Conservation (phyloP, 805 yeast species). For the Yamadazyma paraphyllophila region DNA sequence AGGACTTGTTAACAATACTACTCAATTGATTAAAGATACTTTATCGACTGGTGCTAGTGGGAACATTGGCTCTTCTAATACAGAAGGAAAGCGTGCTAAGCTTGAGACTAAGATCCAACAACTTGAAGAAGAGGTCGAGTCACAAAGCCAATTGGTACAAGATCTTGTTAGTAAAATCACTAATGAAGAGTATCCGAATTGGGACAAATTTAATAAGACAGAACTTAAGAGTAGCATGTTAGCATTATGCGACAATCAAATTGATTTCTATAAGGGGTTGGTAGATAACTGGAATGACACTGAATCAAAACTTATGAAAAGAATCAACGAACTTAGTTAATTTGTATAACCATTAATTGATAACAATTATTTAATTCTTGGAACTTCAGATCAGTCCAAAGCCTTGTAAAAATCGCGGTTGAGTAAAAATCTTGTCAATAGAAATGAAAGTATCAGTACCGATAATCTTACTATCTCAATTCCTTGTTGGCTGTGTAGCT, state of each 20-base stretch:
- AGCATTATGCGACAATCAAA: conserved; percentile 73
- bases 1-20: conserved; percentile 41
- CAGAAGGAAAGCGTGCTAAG: conserved; percentile 43
- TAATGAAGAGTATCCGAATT: conserved; percentile 54
- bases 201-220: conserved; percentile 75
- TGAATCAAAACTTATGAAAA: conserved; percentile 31
- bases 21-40: conserved; percentile 48
- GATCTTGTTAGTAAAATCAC: conserved; percentile 47
- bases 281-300: conserved; percentile 69
- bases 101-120: conserved; percentile 41
- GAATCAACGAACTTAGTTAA: conserved; percentile 23
- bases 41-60: conserved; percentile 47
- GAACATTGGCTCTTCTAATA: conserved; percentile 38
- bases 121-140: conserved; percentile 44
- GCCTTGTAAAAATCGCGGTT: background rate
- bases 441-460: conserved; percentile 8
- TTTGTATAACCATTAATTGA: background rate
- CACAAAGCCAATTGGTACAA: conserved; percentile 44
- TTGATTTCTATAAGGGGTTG: conserved; percentile 66
- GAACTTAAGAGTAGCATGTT: conserved; percentile 74
- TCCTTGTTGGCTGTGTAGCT: conserved; percentile 8
- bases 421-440: background rate
- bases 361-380: background rate
- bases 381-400: background rate
- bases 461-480: conserved; percentile 6